phyloP scores from a whole-genome alignment of 768 basidiomycete species.

The Steccherinum ochraceum region DNA sequence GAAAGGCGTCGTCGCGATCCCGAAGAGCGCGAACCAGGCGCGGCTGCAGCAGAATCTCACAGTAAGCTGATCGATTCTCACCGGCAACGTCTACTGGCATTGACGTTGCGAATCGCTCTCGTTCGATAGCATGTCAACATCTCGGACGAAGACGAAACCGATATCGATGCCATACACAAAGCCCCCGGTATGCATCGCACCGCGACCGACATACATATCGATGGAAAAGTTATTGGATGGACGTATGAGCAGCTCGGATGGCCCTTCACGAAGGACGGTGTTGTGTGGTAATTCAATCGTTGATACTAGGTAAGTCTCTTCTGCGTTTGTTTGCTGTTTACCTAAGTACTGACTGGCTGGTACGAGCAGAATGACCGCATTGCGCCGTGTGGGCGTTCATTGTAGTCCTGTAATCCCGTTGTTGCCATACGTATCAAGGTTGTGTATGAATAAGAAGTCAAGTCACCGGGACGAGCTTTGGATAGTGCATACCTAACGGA shows the following conservation, averaged over 20 bases:
- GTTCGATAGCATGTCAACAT: background rate
- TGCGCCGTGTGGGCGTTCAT: no score
- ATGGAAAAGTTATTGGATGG: constrained; percentile 10
- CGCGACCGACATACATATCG: background rate
- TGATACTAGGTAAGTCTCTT: no score
- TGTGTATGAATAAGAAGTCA: no score
- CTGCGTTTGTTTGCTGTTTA: no score
- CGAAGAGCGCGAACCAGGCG: constrained; percentile 40
- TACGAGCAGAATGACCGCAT: no score
- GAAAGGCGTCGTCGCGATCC: constrained; percentile 45
- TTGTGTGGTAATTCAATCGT: no score
- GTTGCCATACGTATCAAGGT: no score
- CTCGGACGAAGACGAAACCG: background rate
- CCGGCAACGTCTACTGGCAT: background rate
- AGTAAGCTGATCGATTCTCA: constrained; percentile 16
- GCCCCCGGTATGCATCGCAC: constrained; percentile 1
- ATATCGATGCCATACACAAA: background rate
- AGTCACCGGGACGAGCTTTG: no score
- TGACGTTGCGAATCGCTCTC: background rate
- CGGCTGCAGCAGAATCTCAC: constrained; percentile 49
- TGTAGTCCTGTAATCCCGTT: no score
- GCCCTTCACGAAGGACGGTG: background rate
- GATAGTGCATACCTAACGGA: no score
- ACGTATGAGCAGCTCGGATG: constrained; percentile 15
- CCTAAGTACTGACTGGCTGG: no score